These are phyloP conservation scores for Kodamaea plutei DNA, from an alignment of 1,139 yeast genomes.

Conservation along the genomic window DNA sequence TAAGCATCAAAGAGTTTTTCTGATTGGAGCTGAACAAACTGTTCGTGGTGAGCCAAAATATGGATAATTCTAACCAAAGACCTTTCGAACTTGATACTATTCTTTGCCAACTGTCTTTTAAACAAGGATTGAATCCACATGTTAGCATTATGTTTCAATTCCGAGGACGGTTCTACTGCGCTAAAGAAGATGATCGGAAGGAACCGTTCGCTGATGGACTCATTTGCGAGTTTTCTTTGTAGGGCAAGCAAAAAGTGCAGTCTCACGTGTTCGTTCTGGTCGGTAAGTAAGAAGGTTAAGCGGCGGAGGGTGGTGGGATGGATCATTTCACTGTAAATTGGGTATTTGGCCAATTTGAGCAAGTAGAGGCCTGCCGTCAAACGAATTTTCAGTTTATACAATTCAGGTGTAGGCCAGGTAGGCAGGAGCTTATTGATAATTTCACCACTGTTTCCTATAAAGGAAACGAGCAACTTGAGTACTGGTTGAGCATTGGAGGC, in stretches of 20 bases:
- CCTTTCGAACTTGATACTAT: slow-evolving; percentile 53
- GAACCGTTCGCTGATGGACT: slow-evolving; percentile 59
- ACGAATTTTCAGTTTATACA: slow-evolving; percentile 58
- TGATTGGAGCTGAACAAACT: slow-evolving; percentile 30
- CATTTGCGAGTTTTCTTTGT: slow-evolving; percentile 49
- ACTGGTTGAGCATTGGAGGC: slow-evolving; percentile 52
- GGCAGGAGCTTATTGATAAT: slow-evolving; percentile 48
- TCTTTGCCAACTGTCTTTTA: slow-evolving; percentile 37
- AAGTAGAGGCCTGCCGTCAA: slow-evolving; percentile 65
- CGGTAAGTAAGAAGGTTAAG: slow-evolving; percentile 62
- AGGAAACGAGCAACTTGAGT: slow-evolving; percentile 59
- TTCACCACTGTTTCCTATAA: slow-evolving; percentile 82
- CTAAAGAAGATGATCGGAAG: slow-evolving; percentile 65
- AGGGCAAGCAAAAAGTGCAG: slow-evolving; percentile 46
- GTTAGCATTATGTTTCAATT: slow-evolving; percentile 46
- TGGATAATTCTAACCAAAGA: slow-evolving; percentile 66
- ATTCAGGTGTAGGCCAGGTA: slow-evolving; percentile 60
- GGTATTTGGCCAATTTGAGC: slow-evolving; percentile 58
- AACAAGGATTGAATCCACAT: slow-evolving; percentile 75
- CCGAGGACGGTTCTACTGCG: slow-evolving; percentile 67
- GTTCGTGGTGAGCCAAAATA: slow-evolving; percentile 72
- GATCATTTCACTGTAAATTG: slow-evolving; percentile 51
- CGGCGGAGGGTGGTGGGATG: slow-evolving; percentile 49
- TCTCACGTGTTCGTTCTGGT: slow-evolving; percentile 59
- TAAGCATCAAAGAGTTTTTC: slow-evolving; percentile 28